Percentiles rank a stretch among this genome's conserved stretches.
Conservation (phyloP, 140 eudicot genomes). For the Stevia rebaudiana region DNA sequence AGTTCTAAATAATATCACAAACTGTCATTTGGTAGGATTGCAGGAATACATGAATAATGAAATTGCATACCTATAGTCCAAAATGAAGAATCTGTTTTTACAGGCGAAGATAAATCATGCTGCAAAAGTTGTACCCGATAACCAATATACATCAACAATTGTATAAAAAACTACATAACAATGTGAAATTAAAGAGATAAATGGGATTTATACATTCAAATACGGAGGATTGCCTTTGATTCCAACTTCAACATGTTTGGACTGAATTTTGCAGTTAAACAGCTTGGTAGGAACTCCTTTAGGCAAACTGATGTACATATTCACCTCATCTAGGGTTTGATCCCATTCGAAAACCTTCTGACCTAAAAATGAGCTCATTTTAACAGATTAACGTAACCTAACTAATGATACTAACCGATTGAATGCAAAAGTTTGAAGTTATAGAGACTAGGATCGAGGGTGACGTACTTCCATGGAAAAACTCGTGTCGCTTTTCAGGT, state of each 20-base stretch:
- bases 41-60: not conserved
- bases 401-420: not conserved
- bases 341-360: constrained; percentile 97
- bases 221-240: constrained; percentile 95
- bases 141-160: constrained; percentile 6
- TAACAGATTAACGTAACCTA: constrained; percentile 1
- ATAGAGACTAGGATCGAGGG: not conserved
- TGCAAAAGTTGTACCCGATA: constrained; percentile 22
- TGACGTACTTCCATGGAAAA: constrained; percentile 62
- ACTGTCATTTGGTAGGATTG: too few species aligned
- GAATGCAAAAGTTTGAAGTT: not conserved
- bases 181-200: constrained; percentile 22
- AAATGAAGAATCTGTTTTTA: constrained; percentile 75
- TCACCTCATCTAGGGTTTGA: constrained; percentile 93
- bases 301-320: constrained; percentile 75
- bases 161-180: not conserved
- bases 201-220: too few species aligned
- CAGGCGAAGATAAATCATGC: constrained; percentile 76
- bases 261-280: constrained; percentile 60
- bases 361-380: constrained; percentile 36
- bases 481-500: constrained; percentile 82
- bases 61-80: constrained; percentile 75
- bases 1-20: not conserved
- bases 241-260: constrained; percentile 90
- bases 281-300: constrained; percentile 63